These are phyloP conservation scores for Exophiala sp. DNA, from an alignment of 2,329 filamentous ascomycete species.

Conservation along the genomic window DNA sequence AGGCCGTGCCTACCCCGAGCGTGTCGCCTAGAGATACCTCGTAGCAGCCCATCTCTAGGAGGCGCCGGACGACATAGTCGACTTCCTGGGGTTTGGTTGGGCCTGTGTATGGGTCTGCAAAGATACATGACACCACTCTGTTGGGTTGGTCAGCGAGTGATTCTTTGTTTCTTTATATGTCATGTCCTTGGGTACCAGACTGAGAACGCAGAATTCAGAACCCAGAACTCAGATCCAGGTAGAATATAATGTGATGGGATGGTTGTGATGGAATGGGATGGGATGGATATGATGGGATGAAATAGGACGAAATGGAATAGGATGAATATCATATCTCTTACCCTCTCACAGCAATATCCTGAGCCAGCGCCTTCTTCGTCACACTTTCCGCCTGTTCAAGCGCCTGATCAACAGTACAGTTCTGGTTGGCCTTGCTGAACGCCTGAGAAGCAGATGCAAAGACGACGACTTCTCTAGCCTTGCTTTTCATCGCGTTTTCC, in stretches of 20 bases:
- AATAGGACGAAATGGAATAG: too few relatives aligned
- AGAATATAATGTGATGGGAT: too few relatives aligned
- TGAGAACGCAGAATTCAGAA: not conserved
- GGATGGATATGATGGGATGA: too few relatives aligned
- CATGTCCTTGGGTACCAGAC: not conserved
- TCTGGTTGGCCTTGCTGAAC: constrained; percentile 40
- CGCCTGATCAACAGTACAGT: constrained; percentile 37
- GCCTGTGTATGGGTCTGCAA: constrained; percentile 45
- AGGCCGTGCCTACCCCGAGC: constrained; percentile 72
- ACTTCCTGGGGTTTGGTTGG: constrained; percentile 47
- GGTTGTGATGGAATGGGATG: too few relatives aligned
- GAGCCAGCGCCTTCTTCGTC: constrained; percentile 27
- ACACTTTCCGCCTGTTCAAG: constrained; percentile 34
- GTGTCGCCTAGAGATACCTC: constrained; percentile 87
- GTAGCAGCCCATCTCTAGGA: constrained; percentile 81
- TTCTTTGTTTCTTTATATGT: not conserved
- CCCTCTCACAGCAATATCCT: constrained; percentile 31
- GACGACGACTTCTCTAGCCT: constrained; percentile 36
- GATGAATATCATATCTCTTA: too few relatives aligned
- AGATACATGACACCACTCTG: constrained; percentile 40
- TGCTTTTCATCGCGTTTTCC: constrained; percentile 51
- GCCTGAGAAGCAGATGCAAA: constrained; percentile 39
- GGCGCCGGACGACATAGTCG: constrained; percentile 18
- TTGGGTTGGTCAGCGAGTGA: not conserved
- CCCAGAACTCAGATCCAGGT: too few relatives aligned